phyloP scores from a whole-genome alignment of 2,329 filamentous ascomycete genomes.

The Calonectria multiphialidica region DNA sequence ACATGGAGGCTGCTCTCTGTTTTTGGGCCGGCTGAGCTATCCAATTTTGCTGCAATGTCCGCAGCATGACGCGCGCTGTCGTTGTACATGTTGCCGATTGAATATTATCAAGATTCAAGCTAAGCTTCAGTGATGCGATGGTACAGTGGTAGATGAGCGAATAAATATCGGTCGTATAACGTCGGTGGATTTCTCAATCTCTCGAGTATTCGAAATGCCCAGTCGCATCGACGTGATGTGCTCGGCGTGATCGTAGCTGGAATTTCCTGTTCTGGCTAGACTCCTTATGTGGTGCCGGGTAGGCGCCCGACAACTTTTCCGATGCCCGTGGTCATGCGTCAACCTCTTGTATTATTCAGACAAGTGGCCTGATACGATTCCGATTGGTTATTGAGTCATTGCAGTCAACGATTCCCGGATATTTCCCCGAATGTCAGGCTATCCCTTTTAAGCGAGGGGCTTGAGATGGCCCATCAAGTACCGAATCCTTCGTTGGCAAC shows the following conservation, averaged over 20 bases:
- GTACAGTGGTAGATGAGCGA: background rate
- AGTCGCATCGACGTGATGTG: background rate
- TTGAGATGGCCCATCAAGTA: background rate
- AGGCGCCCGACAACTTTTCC: conserved; percentile 8
- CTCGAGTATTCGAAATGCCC: too few species aligned
- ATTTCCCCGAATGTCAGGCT: background rate
- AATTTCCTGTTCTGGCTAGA: conserved; percentile 8
- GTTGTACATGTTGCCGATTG: background rate
- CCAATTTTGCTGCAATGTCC: background rate
- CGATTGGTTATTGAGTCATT: background rate
- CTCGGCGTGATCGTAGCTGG: background rate
- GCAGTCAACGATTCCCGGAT: background rate
- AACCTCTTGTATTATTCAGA: background rate
- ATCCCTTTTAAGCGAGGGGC: background rate
- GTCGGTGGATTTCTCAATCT: background rate
- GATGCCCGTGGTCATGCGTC: conserved; percentile 11
- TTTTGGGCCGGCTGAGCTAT: background rate
- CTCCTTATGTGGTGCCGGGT: background rate
- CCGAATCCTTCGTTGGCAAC: too few species aligned
- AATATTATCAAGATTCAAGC: background rate
- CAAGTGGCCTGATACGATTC: background rate
- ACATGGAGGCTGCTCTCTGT: background rate
- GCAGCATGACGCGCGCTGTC: background rate
- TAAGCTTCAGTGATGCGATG: too few species aligned
- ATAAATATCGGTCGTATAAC: conserved; percentile 10